Percentiles rank a stretch among this genome's conserved stretches.
phyloP scores from a whole-genome alignment of 345 rosid genomes.

The Carallia brachiata region DNA sequence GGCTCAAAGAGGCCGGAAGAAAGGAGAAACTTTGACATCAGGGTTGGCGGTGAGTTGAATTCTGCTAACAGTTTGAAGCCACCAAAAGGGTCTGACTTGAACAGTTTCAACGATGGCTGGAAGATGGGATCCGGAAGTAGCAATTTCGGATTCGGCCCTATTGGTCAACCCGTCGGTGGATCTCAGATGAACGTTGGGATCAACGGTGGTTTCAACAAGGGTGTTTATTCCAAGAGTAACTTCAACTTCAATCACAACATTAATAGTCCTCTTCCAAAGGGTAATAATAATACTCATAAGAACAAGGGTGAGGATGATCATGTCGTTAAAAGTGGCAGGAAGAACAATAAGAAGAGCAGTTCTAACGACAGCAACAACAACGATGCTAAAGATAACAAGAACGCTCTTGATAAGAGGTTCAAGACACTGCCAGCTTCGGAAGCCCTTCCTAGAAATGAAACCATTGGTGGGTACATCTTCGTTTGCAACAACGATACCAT shows the following conservation, averaged over 20 bases:
- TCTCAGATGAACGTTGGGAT: conserved; percentile 38
- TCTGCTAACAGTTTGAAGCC: conserved; percentile 8
- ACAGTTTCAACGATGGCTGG: conserved; percentile 34
- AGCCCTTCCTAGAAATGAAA: conserved; percentile 82
- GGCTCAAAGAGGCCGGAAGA: conserved; percentile 58
- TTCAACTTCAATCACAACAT: conserved; percentile 23
- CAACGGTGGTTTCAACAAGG: conserved; percentile 86
- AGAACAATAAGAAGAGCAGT: conserved; percentile 47
- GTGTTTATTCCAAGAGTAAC: conserved; percentile 50
- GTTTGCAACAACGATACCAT: conserved; percentile 99
- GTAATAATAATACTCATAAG: conserved; percentile 21
- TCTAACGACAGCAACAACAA: conserved; percentile 10
- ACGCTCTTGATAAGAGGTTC: conserved; percentile 71
- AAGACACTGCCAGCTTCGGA: conserved; percentile 96
- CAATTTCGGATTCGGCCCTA: conserved; percentile 32
- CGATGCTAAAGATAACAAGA: conserved; percentile 23
- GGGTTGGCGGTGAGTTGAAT: conserved; percentile 48
- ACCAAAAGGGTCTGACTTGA: conserved; percentile 40
- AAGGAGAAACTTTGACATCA: conserved; percentile 68
- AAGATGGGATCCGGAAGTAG: conserved; percentile 21
- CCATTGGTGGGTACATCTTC: conserved; percentile 92
- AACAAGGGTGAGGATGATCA: conserved; percentile 51
- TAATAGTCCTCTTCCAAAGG: conserved; percentile 40
- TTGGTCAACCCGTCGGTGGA: conserved; percentile 19
- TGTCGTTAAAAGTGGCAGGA: conserved; percentile 49